Base-by-base conservation (phyloP, 2,329 filamentous ascomycete genomes). In the Fusarium poae region DNA sequence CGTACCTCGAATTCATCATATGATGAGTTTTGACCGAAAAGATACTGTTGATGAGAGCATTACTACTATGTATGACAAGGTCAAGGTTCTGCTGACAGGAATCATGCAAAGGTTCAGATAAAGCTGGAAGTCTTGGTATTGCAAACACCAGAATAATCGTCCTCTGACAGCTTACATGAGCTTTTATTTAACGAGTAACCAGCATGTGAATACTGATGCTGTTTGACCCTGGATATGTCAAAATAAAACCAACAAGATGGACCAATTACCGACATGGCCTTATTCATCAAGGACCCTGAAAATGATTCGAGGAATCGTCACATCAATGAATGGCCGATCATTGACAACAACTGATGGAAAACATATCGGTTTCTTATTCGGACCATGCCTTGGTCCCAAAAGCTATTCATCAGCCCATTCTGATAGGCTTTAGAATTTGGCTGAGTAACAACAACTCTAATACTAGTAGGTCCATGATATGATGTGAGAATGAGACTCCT, bases 221-320 rank as follows among this genome's bases (percentile, higher is more conserved):
- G 16, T 21, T 52, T 29, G 25, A 53, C 12, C 54, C 49, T 32
- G 44, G 44, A 42, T 21, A 42, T 10, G 12, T 51, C 44, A 52
- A 56, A 65, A 37, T 5, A 12, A 46, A 32, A 23, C 15, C 9
- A 13, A 45, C 40, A 37, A 32, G 50, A 42, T 74, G 72, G 63
- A 62, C 71, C 72, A 74, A 75, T 72, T 52, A 40, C 45, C 51
- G 59, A 42, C 6, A 52, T 70, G 68, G 62, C 32, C 72, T 74
- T 74, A 74, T 74, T 74, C 72, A 74, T 74, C 69, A 45, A 70
- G 52, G 67, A 68, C 60, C 66, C 64, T 65, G 62, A 60, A 65
- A 68, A 68, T 62, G 67, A 64, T 66, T 63, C 65, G 67, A 71
- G 72, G 71, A 34, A 74, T 68, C 59, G 67, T 68, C 55, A 66